Percentiles rank a stretch among this genome's conserved stretches.
Evolutionary conservation across 2,329 filamentous ascomycete genomes (phyloP).

Genomic region (Gaeumannomyces sp.): DNA sequence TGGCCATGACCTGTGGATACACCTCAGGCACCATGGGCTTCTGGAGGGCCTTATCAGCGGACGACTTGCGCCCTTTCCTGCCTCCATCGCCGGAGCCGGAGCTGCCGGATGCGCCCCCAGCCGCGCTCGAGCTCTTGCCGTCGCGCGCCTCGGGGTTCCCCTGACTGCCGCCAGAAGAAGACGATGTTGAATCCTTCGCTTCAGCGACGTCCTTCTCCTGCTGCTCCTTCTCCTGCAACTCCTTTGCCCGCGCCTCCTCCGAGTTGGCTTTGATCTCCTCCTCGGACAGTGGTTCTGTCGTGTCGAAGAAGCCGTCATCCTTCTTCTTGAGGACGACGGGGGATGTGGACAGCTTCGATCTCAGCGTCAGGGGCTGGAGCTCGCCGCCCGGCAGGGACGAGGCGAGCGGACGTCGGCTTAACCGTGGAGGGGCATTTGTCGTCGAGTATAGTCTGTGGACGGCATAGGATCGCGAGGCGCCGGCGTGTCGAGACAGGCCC

Average conservation of each 20-base stretch:
- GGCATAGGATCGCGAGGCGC: neutral
- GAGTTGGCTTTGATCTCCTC: constrained; percentile 15
- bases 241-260: constrained; percentile 15
- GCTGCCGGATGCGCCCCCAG: constrained; percentile 45
- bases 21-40: constrained; percentile 90
- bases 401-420: neutral
- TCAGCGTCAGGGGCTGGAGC: neutral
- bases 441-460: neutral
- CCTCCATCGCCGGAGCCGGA: constrained; percentile 59
- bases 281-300: constrained; percentile 13
- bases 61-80: constrained; percentile 64
- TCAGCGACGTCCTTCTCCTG: constrained; percentile 43
- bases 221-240: constrained; percentile 40
- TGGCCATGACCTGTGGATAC: constrained; percentile 95
- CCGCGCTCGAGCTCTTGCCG: constrained; percentile 52
- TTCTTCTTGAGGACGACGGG: constrained; percentile 15
- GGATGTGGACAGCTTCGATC: constrained; percentile 16
- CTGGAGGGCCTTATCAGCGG: constrained; percentile 65
- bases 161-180: constrained; percentile 35
- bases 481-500: constrained; percentile 4
- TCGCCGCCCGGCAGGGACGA: neutral
- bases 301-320: constrained; percentile 18
- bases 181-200: constrained; percentile 31
- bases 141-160: constrained; percentile 37
- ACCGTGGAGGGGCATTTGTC: neutral